A percentile compares a stretch with the other conserved stretches of the same genome.
phyloP scores from a whole-genome alignment of 2,329 filamentous ascomycete genomes.

The Amauroascus niger region DNA sequence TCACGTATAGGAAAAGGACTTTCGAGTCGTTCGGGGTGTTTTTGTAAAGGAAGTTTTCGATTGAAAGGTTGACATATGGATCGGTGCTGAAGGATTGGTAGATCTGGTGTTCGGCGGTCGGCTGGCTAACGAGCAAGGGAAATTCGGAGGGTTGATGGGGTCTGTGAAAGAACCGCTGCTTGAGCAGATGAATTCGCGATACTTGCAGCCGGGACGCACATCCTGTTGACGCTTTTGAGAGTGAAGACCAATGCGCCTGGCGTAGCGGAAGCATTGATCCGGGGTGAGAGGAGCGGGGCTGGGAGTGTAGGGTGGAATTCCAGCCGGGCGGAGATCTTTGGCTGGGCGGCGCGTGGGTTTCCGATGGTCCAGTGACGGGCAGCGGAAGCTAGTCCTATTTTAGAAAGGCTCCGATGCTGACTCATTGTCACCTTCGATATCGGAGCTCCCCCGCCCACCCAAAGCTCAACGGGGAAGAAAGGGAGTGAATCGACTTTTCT shows the following conservation, averaged over 20 bases:
- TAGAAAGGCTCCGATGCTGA: slow-evolving; percentile 4
- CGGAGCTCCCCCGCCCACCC: slow-evolving; percentile 2
- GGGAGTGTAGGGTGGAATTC: slow-evolving; percentile 2
- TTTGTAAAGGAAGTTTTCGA: slow-evolving; percentile 82
- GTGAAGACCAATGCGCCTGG: slow-evolving; percentile 12
- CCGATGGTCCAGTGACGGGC: neutral
- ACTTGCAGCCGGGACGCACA: neutral
- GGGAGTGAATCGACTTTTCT: neutral
- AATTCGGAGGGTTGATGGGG: slow-evolving; percentile 26
- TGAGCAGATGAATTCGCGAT: slow-evolving; percentile 13
- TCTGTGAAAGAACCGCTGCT: slow-evolving; percentile 19
- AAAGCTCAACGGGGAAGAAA: neutral
- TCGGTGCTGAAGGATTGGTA: slow-evolving; percentile 61
- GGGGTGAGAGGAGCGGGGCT: neutral
- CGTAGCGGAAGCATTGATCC: slow-evolving; percentile 16
- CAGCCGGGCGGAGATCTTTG: slow-evolving; percentile 1
- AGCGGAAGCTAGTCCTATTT: slow-evolving; percentile 11
- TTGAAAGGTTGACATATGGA: slow-evolving; percentile 82
- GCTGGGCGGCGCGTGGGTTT: neutral
- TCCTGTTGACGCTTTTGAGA: neutral
- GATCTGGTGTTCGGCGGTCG: slow-evolving; percentile 47
- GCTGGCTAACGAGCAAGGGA: slow-evolving; percentile 21
- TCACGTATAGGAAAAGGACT: slow-evolving; percentile 79
- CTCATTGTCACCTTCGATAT: slow-evolving; percentile 10
- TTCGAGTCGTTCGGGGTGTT: slow-evolving; percentile 61